Percentiles rank a stretch among this genome's conserved stretches.
Conservation (phyloP, 176 grass and related monocot species). For the Triticum dicoccoides region DNA sequence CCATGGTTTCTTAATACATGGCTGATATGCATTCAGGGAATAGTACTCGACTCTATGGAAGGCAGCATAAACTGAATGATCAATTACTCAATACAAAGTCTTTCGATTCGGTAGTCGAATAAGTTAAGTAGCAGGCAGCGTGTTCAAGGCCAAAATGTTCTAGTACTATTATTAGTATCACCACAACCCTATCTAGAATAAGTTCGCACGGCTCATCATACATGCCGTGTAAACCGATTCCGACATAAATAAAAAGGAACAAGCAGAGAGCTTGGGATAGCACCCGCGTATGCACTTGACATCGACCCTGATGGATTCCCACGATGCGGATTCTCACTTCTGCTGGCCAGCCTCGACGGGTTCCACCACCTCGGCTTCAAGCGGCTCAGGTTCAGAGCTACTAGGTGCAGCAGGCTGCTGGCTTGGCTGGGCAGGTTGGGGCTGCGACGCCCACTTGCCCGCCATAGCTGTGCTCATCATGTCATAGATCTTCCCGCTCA, state of each 20-base stretch:
- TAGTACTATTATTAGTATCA: neutral
- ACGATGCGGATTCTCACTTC: slow-evolving; percentile 39
- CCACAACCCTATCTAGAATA: neutral
- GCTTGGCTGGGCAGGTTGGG: neutral
- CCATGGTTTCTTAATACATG: no score
- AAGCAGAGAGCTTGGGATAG: neutral
- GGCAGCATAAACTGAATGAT: neutral
- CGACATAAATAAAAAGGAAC: neutral
- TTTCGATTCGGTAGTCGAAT: neutral
- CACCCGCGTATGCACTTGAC: neutral
- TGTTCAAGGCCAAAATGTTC: neutral
- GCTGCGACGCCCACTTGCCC: slow-evolving; percentile 51
- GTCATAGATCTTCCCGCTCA: slow-evolving; percentile 87
- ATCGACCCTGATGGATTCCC: neutral
- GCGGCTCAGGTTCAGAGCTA: slow-evolving; percentile 29
- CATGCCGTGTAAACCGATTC: neutral
- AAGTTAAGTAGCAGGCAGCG: no score
- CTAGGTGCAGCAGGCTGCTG: neutral
- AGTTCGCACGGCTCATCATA: neutral
- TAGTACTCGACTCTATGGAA: neutral
- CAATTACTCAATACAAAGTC: neutral
- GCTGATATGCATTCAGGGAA: no score
- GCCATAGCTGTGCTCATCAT: slow-evolving; percentile 76
- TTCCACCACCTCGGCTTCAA: slow-evolving; percentile 79
- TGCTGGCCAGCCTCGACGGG: slow-evolving; percentile 34